Evolutionary conservation across 306 rosid genomes (phyloP), one percentile per base, ranked within the genome.

Genomic region (Lathyrus sativus): DNA sequence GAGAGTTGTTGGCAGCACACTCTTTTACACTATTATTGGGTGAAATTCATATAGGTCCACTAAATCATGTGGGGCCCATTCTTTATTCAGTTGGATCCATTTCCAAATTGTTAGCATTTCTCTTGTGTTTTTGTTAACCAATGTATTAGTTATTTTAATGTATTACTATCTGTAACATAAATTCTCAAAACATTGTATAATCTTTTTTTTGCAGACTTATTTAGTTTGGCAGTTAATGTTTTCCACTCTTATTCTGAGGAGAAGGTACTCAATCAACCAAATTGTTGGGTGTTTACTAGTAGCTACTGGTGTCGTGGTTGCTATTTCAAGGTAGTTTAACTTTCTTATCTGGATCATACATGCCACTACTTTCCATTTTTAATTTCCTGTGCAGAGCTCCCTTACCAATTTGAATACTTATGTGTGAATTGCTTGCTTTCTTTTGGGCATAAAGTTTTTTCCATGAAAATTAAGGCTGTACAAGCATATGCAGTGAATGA

Each of bases 211-310:
- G 93, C 89, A 92, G 98, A 81, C 92, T 3, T 89, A 81, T 87
- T 81, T 92, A 79, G 96, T 92, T 71, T 92, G 98, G 98, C 98
- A 92, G 84, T 86, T 92, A 45, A 66, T 75, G 17, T 79, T 92
- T 73, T 87, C 98, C 15, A 22, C 80, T 42, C 44, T 87, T 69
- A 64, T 89, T 42, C 78, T 91, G 81, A 76, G 86, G 60, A 89
- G 92, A 85, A 85, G 72, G 73, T 87, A 85, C 84, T 76, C 92
- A 31, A 63, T 75, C 74, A 85, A 75, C 74, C 96, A 92, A 81
- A 65, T 92, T 66, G 79, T 79, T 51, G 96, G 98, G 37, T 89
- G 96, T 70, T 75, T 92, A 65, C 91, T 89, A 19, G 88, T 92
- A 67, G 91, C 90, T 48, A 67, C 78, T 22, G 96, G 98, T 43